Conservation (phyloP, 768 basidiomycete species). For the Rickenella mellea region DNA sequence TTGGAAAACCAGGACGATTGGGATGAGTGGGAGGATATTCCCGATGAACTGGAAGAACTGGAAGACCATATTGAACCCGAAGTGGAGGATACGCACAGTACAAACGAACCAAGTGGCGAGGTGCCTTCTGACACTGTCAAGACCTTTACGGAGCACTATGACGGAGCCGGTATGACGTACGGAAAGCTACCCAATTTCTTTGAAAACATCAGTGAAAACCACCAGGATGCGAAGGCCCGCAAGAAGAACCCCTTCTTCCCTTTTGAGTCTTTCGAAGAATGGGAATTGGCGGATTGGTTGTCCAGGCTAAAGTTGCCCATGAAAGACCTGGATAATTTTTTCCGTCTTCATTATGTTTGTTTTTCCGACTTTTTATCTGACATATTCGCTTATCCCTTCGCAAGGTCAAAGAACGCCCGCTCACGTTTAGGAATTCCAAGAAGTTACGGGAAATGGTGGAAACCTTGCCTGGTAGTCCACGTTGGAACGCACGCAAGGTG, state of each 20-base stretch:
- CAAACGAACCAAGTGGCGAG: too few species aligned
- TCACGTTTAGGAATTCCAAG: constrained; percentile 11
- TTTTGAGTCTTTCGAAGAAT: constrained; percentile 20
- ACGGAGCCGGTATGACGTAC: too few species aligned
- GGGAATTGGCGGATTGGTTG: constrained; percentile 23
- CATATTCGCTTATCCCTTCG: background rate
- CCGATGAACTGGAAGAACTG: too few species aligned
- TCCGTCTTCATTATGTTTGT: constrained; percentile 18
- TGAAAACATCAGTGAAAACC: too few species aligned
- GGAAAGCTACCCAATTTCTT: too few species aligned
- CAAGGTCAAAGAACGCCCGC: background rate
- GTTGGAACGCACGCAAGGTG: constrained; percentile 13
- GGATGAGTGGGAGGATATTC: too few species aligned
- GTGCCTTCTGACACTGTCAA: too few species aligned
- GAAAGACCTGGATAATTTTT: constrained; percentile 17
- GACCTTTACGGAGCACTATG: too few species aligned
- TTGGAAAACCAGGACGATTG: too few species aligned
- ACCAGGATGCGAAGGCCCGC: constrained; percentile 13
- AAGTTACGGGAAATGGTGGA: constrained; percentile 11
- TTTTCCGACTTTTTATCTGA: background rate
- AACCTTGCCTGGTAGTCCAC: constrained; percentile 11
- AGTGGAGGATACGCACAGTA: too few species aligned
- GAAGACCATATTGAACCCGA: too few species aligned
- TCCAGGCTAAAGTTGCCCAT: constrained; percentile 19
- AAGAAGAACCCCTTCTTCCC: constrained; percentile 21